Evolutionary conservation across 441 rosid genomes (phyloP).

Genomic region (Aquilaria agallochum): DNA sequence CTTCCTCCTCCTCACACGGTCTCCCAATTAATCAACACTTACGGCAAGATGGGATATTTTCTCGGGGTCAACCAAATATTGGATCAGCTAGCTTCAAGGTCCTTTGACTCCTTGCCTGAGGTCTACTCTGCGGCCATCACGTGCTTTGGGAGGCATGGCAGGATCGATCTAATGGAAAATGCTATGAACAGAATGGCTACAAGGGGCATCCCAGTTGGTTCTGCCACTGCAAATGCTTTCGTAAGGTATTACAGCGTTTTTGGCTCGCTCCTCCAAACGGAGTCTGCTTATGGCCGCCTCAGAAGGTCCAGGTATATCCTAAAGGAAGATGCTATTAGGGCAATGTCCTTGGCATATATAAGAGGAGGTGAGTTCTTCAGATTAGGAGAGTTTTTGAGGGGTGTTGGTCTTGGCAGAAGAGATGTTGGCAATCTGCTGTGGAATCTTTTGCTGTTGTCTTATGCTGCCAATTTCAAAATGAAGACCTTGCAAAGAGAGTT

Average conservation of each 20-base stretch:
- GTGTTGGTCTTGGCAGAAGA: constrained; percentile 60
- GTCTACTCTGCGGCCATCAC: constrained; percentile 51
- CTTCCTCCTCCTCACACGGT: constrained; percentile 33
- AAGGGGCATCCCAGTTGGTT: constrained; percentile 41
- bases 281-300: constrained; percentile 53
- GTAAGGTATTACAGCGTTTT: constrained; percentile 46
- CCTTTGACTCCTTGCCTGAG: constrained; percentile 22
- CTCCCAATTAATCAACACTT: constrained; percentile 49
- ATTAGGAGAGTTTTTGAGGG: constrained; percentile 55
- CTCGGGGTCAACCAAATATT: constrained; percentile 34
- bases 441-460: constrained; percentile 65
- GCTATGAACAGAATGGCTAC: constrained; percentile 40
- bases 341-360: constrained; percentile 51
- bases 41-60: constrained; percentile 38
- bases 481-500: constrained; percentile 80
- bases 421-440: constrained; percentile 62
- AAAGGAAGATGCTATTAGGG: constrained; percentile 52
- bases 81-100: constrained; percentile 37
- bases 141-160: constrained; percentile 64
- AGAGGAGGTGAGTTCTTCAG: constrained; percentile 42
- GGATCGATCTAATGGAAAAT: constrained; percentile 61
- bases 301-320: constrained; percentile 53
- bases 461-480: constrained; percentile 80
- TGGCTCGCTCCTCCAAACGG: constrained; percentile 61
- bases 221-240: constrained; percentile 46